Evolutionary conservation across 345 rosid species (phyloP).

Genomic region (Geranium brycei): DNA sequence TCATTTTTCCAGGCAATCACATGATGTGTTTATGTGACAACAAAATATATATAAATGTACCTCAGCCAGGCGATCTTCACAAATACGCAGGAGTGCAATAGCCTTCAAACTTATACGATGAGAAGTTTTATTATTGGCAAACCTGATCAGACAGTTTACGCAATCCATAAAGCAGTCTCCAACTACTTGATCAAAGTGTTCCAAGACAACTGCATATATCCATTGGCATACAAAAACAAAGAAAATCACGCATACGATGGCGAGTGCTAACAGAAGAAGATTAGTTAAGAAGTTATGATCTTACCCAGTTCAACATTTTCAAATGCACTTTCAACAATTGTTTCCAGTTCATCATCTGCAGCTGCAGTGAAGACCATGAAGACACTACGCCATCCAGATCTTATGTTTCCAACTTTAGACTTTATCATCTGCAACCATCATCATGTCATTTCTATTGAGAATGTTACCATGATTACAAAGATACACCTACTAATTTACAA

Average conservation of each 20-base stretch:
- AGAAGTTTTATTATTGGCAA: slow-evolving; percentile 86
- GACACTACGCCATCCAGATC: slow-evolving; percentile 91
- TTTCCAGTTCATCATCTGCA: slow-evolving; percentile 75
- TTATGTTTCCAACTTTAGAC: slow-evolving; percentile 85
- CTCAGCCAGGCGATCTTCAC: slow-evolving; percentile 99
- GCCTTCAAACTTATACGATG: slow-evolving; percentile 95
- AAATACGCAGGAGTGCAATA: slow-evolving; percentile 92
- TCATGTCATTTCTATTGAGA: slow-evolving; percentile 9
- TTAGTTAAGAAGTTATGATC: slow-evolving; percentile 2
- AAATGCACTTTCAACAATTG: slow-evolving; percentile 81
- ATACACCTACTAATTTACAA: background rate
- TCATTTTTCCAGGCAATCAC: background rate
- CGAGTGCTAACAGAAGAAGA: background rate
- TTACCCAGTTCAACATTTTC: slow-evolving; percentile 91
- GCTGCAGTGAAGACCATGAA: slow-evolving; percentile 90
- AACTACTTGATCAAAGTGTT: slow-evolving; percentile 95
- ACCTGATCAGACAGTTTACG: slow-evolving; percentile 93
- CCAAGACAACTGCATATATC: slow-evolving; percentile 77
- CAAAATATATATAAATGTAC: slow-evolving; percentile 23
- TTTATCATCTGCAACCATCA: slow-evolving; percentile 60
- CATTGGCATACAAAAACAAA: background rate
- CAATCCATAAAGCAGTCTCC: slow-evolving; percentile 99
- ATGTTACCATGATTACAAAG: background rate
- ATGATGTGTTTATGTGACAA: background rate
- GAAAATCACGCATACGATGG: background rate